These are phyloP conservation scores for Phialocephala subalpina DNA, from an alignment of 2,329 filamentous ascomycete genomes.

Conservation along the genomic window DNA sequence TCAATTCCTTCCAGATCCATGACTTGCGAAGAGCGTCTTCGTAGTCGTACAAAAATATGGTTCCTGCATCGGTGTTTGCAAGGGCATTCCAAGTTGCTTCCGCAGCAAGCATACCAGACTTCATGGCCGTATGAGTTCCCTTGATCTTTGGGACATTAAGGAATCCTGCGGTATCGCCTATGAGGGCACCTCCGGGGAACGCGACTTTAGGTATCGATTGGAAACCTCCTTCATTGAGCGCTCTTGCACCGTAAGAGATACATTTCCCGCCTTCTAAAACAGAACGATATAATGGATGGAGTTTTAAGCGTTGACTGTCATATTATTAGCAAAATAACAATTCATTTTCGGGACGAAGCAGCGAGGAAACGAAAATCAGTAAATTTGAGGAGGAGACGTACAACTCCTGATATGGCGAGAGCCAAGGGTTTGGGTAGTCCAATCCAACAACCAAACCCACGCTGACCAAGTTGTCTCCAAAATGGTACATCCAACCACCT, in stretches of 20 bases:
- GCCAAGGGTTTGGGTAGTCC: slow-evolving; percentile 96
- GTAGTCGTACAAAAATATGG: slow-evolving; percentile 93
- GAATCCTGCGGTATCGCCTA: slow-evolving; percentile 96
- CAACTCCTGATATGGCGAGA: slow-evolving; percentile 86
- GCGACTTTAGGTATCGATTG: slow-evolving; percentile 97
- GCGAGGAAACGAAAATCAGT: background rate
- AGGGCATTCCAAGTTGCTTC: slow-evolving; percentile 88
- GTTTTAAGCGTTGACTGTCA: slow-evolving; percentile 91
- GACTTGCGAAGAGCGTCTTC: slow-evolving; percentile 88
- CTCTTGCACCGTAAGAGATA: slow-evolving; percentile 93
- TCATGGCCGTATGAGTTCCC: slow-evolving; percentile 97
- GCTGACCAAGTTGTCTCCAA: slow-evolving; percentile 94
- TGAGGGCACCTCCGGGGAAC: slow-evolving; percentile 93
- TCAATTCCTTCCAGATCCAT: slow-evolving; percentile 91
- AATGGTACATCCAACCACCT: slow-evolving; percentile 99
- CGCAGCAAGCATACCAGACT: slow-evolving; percentile 94
- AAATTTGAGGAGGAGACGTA: background rate
- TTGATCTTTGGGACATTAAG: slow-evolving; percentile 99
- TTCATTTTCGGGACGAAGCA: too few relatives aligned
- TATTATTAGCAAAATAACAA: background rate
- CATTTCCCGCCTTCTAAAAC: slow-evolving; percentile 97
- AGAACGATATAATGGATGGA: slow-evolving; percentile 87
- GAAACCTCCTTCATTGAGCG: slow-evolving; percentile 93
- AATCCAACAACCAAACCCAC: slow-evolving; percentile 91
- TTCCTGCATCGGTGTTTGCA: slow-evolving; percentile 62